phyloP scores from a whole-genome alignment of 1,284 basidiomycete genomes.

The Ganoderma multipileum region DNA sequence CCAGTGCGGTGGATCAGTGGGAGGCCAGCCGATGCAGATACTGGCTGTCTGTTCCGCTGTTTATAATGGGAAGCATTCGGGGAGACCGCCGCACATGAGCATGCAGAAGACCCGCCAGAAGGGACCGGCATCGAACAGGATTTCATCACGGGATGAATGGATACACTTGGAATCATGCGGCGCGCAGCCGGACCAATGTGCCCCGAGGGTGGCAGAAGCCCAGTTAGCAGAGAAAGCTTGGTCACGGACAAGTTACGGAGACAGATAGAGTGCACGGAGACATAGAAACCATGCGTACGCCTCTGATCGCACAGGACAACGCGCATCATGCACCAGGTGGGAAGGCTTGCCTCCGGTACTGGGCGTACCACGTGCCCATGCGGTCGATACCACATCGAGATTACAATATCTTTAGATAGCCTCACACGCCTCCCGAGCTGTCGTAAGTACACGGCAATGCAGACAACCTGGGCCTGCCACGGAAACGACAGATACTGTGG shows the following conservation, averaged over 20 bases:
- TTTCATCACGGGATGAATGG: constrained; percentile 26
- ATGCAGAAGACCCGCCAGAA: constrained; percentile 15
- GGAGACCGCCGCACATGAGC: constrained; percentile 10
- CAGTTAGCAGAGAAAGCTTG: constrained; percentile 14
- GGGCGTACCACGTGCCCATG: constrained; percentile 20
- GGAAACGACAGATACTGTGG: constrained; percentile 5
- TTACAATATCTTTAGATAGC: constrained; percentile 32
- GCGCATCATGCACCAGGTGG: constrained; percentile 24
- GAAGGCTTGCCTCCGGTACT: constrained; percentile 14
- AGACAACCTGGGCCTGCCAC: not conserved
- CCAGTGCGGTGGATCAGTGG: constrained; percentile 12
- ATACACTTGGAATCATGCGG: constrained; percentile 30
- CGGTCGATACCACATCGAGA: constrained; percentile 19
- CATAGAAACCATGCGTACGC: constrained; percentile 23
- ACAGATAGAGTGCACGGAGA: constrained; percentile 23
- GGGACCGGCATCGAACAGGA: constrained; percentile 17
- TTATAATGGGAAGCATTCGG: constrained; percentile 26
- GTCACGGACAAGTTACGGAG: not conserved
- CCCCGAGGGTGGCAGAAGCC: constrained; percentile 18
- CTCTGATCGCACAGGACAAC: constrained; percentile 25
- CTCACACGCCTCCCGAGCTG: constrained; percentile 26
- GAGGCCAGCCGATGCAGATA: constrained; percentile 19
- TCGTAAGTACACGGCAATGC: constrained; percentile 28
- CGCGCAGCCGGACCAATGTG: constrained; percentile 24
- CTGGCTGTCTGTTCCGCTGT: not conserved